A percentile compares a stretch with the other conserved stretches of the same genome.
Evolutionary conservation across 176 grass and related monocot species (phyloP).

Genomic region (Eremochloa ophiuroides): DNA sequence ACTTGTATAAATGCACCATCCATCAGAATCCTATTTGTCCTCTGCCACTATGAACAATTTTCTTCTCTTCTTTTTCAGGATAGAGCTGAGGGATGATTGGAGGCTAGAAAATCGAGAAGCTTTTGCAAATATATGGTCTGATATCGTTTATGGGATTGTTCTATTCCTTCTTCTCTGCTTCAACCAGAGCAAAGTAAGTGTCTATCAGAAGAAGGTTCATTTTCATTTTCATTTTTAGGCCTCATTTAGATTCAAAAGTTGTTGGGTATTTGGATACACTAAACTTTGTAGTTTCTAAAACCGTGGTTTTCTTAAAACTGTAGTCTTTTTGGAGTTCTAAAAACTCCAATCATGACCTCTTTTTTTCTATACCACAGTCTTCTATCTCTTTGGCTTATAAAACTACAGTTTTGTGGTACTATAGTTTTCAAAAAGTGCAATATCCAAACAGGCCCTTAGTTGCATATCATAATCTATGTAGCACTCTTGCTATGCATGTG

Average conservation of each 20-base stretch:
- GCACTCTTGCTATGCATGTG: neutral
- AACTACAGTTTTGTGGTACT: too few relatives aligned
- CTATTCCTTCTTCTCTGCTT: constrained; percentile 92
- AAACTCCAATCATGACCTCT: too few relatives aligned
- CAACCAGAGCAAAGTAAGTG: constrained; percentile 76
- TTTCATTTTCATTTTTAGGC: neutral
- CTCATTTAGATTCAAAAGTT: too few relatives aligned
- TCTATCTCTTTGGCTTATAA: too few relatives aligned
- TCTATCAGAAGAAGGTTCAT: constrained; percentile 13
- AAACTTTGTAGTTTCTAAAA: too few relatives aligned
- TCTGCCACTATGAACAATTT: constrained; percentile 12
- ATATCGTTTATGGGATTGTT: constrained; percentile 69
- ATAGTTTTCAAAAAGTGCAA: too few relatives aligned
- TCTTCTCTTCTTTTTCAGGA: constrained; percentile 48
- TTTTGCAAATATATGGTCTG: constrained; percentile 95
- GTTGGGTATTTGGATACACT: too few relatives aligned
- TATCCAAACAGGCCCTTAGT: too few relatives aligned
- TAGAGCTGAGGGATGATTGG: constrained; percentile 89
- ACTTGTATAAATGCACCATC: constrained; percentile 3
- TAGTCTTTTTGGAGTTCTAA: too few relatives aligned
- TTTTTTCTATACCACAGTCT: too few relatives aligned
- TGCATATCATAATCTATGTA: neutral
- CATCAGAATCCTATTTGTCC: constrained; percentile 9
- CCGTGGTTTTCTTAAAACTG: too few relatives aligned
- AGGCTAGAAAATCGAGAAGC: constrained; percentile 89